Percentiles rank a stretch among this genome's conserved stretches.
These are phyloP conservation scores for Nicotiana otophora DNA, from an alignment of 257 asterid genomes.

Conservation along the genomic window DNA sequence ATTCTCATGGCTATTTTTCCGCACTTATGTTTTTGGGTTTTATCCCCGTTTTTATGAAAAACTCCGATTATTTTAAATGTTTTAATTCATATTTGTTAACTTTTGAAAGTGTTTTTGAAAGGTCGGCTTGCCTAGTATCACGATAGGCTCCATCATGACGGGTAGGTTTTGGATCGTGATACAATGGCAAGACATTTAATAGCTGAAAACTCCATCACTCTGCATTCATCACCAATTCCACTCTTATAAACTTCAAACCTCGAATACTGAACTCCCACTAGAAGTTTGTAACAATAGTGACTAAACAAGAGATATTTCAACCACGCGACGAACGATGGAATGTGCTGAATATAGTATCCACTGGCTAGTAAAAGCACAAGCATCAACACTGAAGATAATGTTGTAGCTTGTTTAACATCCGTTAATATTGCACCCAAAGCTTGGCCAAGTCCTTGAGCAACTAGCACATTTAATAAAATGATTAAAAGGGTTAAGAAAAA, in stretches of 20 bases:
- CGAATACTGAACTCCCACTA: constrained; percentile 63
- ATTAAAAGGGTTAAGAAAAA: constrained; percentile 49
- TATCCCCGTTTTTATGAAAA: too few species aligned
- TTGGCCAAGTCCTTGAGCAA: constrained; percentile 76
- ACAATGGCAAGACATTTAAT: constrained; percentile 54
- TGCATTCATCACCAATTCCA: constrained; percentile 35
- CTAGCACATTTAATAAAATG: constrained; percentile 63
- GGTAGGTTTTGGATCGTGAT: too few species aligned
- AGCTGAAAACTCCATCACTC: constrained; percentile 56
- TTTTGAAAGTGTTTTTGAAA: too few species aligned
- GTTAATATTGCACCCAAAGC: constrained; percentile 78
- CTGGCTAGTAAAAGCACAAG: constrained; percentile 63
- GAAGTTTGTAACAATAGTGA: constrained; percentile 64
- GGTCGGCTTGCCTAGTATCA: too few species aligned
- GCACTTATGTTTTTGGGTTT: too few species aligned
- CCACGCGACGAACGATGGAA: constrained; percentile 60
- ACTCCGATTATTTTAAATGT: too few species aligned
- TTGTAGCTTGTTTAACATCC: constrained; percentile 67
- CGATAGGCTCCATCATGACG: too few species aligned
- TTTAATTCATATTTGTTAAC: too few species aligned
- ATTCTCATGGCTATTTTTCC: too few species aligned
- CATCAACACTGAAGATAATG: constrained; percentile 65
- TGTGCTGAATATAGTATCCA: constrained; percentile 75
- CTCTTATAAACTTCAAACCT: constrained; percentile 51
- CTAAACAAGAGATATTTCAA: constrained; percentile 63